These are phyloP conservation scores for Telopea speciosissima DNA, from an alignment of 177 flowering plant species.

Conservation along the genomic window DNA sequence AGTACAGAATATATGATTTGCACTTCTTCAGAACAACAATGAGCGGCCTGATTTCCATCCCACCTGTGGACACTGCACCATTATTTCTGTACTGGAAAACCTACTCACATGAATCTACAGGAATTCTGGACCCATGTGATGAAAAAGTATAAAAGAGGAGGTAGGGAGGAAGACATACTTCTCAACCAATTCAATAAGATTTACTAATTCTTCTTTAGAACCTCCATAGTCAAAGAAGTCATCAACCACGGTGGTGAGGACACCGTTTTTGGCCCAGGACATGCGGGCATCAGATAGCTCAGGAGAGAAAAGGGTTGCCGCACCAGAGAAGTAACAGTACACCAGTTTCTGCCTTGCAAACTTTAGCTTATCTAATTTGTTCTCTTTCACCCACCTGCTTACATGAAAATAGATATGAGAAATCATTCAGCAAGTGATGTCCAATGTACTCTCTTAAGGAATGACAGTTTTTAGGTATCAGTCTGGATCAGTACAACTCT, in stretches of 20 bases:
- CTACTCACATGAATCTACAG: neutral
- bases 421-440: neutral
- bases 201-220: conserved; percentile 61
- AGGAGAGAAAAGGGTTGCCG: conserved; percentile 60
- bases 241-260: conserved; percentile 83
- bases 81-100: neutral
- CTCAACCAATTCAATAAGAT: conserved; percentile 60
- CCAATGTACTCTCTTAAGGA: neutral
- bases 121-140: neutral
- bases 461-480: neutral
- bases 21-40: conserved; percentile 64
- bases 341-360: conserved; percentile 32
- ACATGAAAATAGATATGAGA: neutral
- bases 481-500: conserved; percentile 38
- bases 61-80: conserved; percentile 41
- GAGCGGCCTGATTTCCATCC: conserved; percentile 38
- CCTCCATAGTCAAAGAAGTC: conserved; percentile 91
- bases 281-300: conserved; percentile 76
- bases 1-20: conserved; percentile 67
- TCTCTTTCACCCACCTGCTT: conserved; percentile 30
- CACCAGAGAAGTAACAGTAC: conserved; percentile 67
- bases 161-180: conserved; percentile 35
- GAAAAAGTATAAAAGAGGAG: neutral
- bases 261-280: conserved; percentile 83
- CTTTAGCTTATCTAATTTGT: conserved; percentile 25